Evolutionary conservation across 306 rosid species (phyloP).

Genomic region (Cicer chorassanicum): DNA sequence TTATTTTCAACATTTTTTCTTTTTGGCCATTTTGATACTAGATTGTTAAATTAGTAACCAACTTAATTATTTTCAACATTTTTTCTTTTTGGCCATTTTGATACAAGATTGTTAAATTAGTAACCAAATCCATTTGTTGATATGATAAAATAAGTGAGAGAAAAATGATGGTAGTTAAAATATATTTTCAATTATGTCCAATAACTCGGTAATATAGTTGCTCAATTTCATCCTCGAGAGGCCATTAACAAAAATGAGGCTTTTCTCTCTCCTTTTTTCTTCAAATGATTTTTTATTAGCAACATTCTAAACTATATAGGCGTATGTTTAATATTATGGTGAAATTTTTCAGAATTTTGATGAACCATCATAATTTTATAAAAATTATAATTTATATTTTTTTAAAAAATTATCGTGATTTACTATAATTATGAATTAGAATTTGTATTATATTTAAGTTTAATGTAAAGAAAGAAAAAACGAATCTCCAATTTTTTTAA

Average conservation of each 20-base stretch:
- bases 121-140: not conserved
- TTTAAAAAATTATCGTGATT: no score
- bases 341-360: no score
- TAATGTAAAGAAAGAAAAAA: not conserved
- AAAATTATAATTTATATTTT: no score
- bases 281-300: no score
- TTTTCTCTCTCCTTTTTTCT: no score
- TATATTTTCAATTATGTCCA: not conserved
- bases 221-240: not conserved
- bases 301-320: no score
- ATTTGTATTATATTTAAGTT: not conserved
- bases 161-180: not conserved
- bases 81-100: not conserved
- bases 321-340: no score
- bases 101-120: not conserved
- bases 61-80: not conserved
- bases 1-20: not conserved
- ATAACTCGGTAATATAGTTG: not conserved
- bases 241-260: not conserved
- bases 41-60: conserved; percentile 1
- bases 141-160: not conserved
- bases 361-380: no score
- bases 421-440: no score
- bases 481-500: no score
- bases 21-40: not conserved